phyloP scores from a whole-genome alignment of 805 yeast species.

The Yamadazyma takamatsuzukensis region DNA sequence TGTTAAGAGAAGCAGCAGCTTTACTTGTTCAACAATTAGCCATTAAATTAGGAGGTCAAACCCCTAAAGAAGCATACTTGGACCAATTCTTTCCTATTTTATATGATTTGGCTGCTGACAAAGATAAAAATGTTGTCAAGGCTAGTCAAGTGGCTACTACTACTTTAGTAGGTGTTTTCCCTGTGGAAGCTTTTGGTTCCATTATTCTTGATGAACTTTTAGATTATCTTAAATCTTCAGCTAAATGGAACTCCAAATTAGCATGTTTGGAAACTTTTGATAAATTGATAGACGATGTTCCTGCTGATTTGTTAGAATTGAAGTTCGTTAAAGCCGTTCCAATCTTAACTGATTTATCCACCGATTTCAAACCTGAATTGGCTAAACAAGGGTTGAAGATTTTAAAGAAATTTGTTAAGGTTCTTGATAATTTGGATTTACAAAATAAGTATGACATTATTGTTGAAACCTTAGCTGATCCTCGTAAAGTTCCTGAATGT shows the following conservation, averaged over 20 bases:
- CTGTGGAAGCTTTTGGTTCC: constrained; percentile 75
- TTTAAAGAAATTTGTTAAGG: constrained; percentile 66
- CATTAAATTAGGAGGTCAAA: constrained; percentile 57
- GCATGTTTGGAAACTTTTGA: constrained; percentile 76
- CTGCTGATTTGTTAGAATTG: constrained; percentile 80
- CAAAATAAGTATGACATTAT: constrained; percentile 78
- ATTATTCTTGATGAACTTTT: constrained; percentile 60
- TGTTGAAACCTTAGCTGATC: constrained; percentile 86
- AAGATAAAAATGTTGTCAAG: constrained; percentile 80
- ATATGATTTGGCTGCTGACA: constrained; percentile 76
- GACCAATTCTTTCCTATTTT: constrained; percentile 59
- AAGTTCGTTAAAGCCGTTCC: constrained; percentile 80
- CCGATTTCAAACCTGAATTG: constrained; percentile 95
- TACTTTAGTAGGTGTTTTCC: constrained; percentile 63
- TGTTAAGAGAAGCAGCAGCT: constrained; percentile 75
- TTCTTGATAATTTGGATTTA: constrained; percentile 89
- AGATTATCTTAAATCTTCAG: constrained; percentile 68
- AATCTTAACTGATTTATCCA: constrained; percentile 79
- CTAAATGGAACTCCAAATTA: constrained; percentile 89
- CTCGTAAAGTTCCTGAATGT: constrained; percentile 82
- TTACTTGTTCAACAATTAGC: constrained; percentile 57
- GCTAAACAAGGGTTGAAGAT: constrained; percentile 79
- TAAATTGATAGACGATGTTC: constrained; percentile 70
- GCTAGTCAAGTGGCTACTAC: constrained; percentile 81
- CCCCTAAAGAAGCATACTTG: constrained; percentile 75